Evolutionary conservation across 139 green algal species (phyloP).

Genomic region (Coelastrella sp.): DNA sequence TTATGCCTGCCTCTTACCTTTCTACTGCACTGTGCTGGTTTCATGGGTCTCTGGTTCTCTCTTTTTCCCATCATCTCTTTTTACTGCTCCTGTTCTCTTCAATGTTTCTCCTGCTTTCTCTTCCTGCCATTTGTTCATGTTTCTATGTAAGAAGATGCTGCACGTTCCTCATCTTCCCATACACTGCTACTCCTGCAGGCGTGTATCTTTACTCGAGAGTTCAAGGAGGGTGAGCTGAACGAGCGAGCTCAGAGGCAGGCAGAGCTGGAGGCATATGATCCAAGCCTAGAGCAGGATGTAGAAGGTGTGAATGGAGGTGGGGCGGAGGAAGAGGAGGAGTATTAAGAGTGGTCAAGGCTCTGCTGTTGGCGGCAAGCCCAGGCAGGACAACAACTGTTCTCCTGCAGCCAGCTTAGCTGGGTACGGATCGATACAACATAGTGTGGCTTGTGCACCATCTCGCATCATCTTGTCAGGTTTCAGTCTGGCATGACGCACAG

Average conservation of each 20-base stretch:
- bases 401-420: background rate
- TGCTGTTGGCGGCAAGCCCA: background rate
- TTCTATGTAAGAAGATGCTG: too few species aligned
- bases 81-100: too few species aligned
- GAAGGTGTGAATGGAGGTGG: background rate
- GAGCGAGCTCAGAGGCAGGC: background rate
- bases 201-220: slow-evolving; percentile 2
- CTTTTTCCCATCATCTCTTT: too few species aligned
- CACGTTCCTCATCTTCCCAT: too few species aligned
- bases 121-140: too few species aligned
- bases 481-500: too few species aligned
- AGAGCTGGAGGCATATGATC: background rate
- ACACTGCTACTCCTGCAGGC: slow-evolving; percentile 5
- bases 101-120: background rate
- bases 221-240: slow-evolving; percentile 19
- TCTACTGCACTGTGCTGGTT: too few species aligned
- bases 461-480: too few species aligned
- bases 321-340: background rate
- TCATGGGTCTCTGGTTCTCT: too few species aligned
- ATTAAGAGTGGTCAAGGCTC: background rate
- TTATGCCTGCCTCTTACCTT: too few species aligned
- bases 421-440: too few species aligned
- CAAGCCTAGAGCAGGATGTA: background rate
- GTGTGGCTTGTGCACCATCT: too few species aligned
- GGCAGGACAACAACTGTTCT: background rate